A percentile compares a stretch with the other conserved stretches of the same genome.
Conservation (phyloP, 164 flowering plant genomes). For the Stephania japonica region DNA sequence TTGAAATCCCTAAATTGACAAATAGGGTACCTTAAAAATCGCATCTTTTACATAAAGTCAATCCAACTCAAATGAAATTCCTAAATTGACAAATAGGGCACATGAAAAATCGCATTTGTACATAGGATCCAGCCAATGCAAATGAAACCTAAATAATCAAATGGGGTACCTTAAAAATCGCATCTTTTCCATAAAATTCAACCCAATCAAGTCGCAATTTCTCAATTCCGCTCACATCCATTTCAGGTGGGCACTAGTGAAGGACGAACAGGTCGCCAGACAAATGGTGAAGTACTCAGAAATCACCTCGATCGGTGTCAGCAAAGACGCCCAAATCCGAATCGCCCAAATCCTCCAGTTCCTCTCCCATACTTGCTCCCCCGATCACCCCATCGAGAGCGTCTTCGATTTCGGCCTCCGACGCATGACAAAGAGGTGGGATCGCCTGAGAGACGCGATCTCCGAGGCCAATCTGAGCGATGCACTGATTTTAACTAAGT, state of each 20-base stretch:
- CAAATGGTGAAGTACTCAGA: conserved; percentile 46
- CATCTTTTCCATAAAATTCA: too few relatives aligned
- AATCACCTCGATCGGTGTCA: conserved; percentile 52
- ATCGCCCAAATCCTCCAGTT: conserved; percentile 45
- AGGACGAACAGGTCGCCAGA: conserved; percentile 45
- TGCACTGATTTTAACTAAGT: conserved; percentile 43
- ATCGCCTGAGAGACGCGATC: conserved; percentile 32
- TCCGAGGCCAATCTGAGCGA: conserved; percentile 19
- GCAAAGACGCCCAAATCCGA: conserved; percentile 58
- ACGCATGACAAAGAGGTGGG: conserved; percentile 50
- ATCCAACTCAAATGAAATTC: too few relatives aligned
- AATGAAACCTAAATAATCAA: too few relatives aligned
- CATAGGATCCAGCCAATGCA: too few relatives aligned
- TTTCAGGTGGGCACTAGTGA: conserved; percentile 66
- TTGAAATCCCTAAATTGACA: too few relatives aligned
- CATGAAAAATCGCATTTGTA: too few relatives aligned
- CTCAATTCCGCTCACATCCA: too few relatives aligned
- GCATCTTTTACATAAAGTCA: too few relatives aligned
- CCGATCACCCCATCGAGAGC: conserved; percentile 4
- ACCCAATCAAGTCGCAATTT: too few relatives aligned
- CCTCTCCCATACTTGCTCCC: conserved; percentile 28
- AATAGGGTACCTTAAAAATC: too few relatives aligned
- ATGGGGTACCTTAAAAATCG: too few relatives aligned
- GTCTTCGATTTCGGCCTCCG: conserved; percentile 33
- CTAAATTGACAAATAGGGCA: too few relatives aligned